Evolutionary conservation across 495 filamentous ascomycete species (phyloP), one percentile per base, ranked within the genome.

Genomic region (Schizothecium vesticola): DNA sequence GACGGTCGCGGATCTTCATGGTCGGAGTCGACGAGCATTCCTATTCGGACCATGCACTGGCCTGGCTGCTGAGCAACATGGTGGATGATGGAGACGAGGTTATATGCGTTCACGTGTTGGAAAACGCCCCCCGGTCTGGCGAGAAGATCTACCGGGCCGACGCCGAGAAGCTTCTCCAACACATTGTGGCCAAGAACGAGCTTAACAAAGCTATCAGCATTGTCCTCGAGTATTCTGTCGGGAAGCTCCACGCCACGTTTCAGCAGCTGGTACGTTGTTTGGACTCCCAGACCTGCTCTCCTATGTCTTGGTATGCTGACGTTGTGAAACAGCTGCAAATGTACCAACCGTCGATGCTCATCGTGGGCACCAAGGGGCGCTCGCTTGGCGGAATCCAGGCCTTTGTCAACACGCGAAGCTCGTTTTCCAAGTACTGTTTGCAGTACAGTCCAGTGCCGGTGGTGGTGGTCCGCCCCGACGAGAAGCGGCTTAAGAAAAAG

Each of bases 21-120:
- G 94, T 93, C 64, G 95, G 95, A 1, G 92, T 93, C 31, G 95
- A 99, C 77, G 90, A 96, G 75, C 95, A 98, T 72, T 88, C 92
- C 66, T 98, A 98, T 79, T 97, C 94, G 22, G 93, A 97, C 61
- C 96, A 92, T 80, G 95, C 95, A 10, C 83, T 99, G 13, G 89
- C 96, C 75, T 99, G 94, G 93, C 85, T 97, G 60, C 86, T 99
- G 28, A 92, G 96, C 74, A 93, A 97, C 75, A 82, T 98, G 70
- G 94, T 97, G 23, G 94, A 97, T 73, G 95, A 98, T 77, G 95
- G 96, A 12, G 95, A 99, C 74, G 92, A 98, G 79, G 91, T 99
- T 63, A 89, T 99, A 36, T 99, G 95, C 79, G 85, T 99, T 55
- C 85, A 92, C 33, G 95, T 96, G 7, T 86, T 98, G 55, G 94